Percentiles rank a stretch among this genome's conserved stretches.
These are phyloP conservation scores for Cryptococcus sp. DNA, from an alignment of 1,284 basidiomycete species.

Conservation along the genomic window DNA sequence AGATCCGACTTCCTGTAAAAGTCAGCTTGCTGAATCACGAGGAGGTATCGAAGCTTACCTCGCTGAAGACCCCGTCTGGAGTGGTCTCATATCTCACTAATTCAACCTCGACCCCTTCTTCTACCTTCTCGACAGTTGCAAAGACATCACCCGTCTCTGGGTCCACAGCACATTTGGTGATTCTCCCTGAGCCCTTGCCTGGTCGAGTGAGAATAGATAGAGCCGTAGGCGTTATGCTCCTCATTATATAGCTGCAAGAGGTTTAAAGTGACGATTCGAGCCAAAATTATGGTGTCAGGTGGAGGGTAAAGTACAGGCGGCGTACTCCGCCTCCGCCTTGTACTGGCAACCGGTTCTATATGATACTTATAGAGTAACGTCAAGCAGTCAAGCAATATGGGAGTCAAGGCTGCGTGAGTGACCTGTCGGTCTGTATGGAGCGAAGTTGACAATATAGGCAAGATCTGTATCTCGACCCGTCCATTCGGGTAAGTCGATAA, in stretches of 20 bases:
- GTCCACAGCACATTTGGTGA: constrained; percentile 51
- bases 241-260: background rate
- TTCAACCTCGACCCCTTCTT: constrained; percentile 56
- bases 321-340: too few relatives aligned
- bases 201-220: background rate
- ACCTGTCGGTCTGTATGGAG: background rate
- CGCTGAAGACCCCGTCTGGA: constrained; percentile 11
- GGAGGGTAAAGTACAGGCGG: too few relatives aligned
- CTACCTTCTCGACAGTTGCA: constrained; percentile 54
- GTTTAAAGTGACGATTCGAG: background rate
- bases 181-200: background rate
- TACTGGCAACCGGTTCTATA: too few relatives aligned
- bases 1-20: too few relatives aligned
- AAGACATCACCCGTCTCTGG: constrained; percentile 63
- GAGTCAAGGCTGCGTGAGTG: constrained; percentile 31
- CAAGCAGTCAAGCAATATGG: constrained; percentile 10
- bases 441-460: constrained; percentile 21
- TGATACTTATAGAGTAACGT: too few relatives aligned
- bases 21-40: background rate
- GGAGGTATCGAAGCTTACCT: constrained; percentile 17
- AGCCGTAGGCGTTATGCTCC: background rate
- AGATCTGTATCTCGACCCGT: constrained; percentile 78
- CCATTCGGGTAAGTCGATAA: constrained; percentile 70
- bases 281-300: too few relatives aligned
- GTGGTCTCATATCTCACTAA: constrained; percentile 55